Base-by-base conservation (phyloP, 2,329 filamentous ascomycete genomes). In the Fusarium caatingaense region DNA sequence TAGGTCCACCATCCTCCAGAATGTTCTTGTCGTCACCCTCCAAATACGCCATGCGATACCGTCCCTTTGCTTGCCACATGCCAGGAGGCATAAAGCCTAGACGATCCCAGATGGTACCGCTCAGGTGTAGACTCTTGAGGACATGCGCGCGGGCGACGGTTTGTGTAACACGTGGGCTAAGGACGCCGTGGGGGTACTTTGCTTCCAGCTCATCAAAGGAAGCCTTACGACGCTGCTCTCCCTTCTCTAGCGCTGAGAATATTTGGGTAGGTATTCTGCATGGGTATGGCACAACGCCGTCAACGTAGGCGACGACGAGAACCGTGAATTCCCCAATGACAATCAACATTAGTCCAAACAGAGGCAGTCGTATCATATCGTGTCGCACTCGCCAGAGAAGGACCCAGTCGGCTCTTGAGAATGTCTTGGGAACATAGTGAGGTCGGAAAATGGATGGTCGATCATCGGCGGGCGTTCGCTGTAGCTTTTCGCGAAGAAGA, bases 301-400 rank as follows among this genome's bases (percentile, higher is more conserved):
- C 89, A 27, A 97, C 82, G 32, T 89, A 87, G 9, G 94, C 82
- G 2, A 97, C 91, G 8, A 97, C 80, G 8, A 98, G 76, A 0
- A 94, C 93, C 3, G 94, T 93, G 81, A 97, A 91, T 80, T 98
- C 95, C 27, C 94, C 95, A 77, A 92, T 93, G 18, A 97, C 68
- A 2, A 95, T 74, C 9, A 97, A 84, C 51, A 98, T 82, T 5
- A 97, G 66, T 0, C 84, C 90, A 77, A 99, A 98, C 2, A 92
- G 79, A 0, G 94, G 93, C 55, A 98, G 84, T 25, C 93, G 90
- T n/a, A 88, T 82, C 47, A 93, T 81, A 78, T 98, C 96, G 74
- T 92, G 87, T 44, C 84, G 83, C 44, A 89, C 90, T 62, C 95
- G 88, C 64, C 83, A 82, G 53, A 92, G 80, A 3, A 97, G 85